A percentile compares a stretch with the other conserved stretches of the same genome.
Conservation (phyloP, 805 yeast genomes). For the Maudiozyma barnettii region DNA sequence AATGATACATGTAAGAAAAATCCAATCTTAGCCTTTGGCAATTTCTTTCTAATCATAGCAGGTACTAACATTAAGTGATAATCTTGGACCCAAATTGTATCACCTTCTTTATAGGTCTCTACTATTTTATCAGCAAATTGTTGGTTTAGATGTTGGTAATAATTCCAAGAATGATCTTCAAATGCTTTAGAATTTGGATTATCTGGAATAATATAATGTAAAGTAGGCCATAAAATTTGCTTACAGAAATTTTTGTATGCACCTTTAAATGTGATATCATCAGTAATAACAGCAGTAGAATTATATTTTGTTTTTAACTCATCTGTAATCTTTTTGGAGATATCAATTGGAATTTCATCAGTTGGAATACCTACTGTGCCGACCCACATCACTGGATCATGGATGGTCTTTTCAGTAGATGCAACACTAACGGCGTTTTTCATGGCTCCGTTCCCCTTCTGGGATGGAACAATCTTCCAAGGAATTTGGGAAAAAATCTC, state of each 20-base stretch:
- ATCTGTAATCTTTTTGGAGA: conserved; percentile 43
- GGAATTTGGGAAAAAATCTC: conserved; percentile 43
- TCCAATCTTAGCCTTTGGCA: conserved; percentile 83
- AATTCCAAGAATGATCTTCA: conserved; percentile 91
- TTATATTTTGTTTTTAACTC: conserved; percentile 41
- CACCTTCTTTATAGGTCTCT: conserved; percentile 58
- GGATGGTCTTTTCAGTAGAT: conserved; percentile 31
- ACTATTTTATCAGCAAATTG: conserved; percentile 69
- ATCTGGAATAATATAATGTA: conserved; percentile 90
- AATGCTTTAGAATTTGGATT: conserved; percentile 89
- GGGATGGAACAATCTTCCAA: conserved; percentile 63
- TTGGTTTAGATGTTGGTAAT: conserved; percentile 68
- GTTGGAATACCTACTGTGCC: conserved; percentile 93
- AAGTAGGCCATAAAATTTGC: conserved; percentile 92
- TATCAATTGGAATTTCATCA: conserved; percentile 57
- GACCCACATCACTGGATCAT: conserved; percentile 51
- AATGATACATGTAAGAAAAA: conserved; percentile 89
- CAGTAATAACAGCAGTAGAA: conserved; percentile 59
- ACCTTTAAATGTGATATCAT: conserved; percentile 76
- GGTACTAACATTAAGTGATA: conserved; percentile 87
- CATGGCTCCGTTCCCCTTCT: conserved; percentile 80
- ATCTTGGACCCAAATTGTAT: conserved; percentile 87
- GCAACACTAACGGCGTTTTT: conserved; percentile 73
- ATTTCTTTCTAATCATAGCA: conserved; percentile 58
- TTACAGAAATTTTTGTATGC: conserved; percentile 89